Percentiles rank a stretch among this genome's conserved stretches.
These are phyloP conservation scores for Triadica sebifera DNA, from an alignment of 345 rosid genomes.

Conservation along the genomic window DNA sequence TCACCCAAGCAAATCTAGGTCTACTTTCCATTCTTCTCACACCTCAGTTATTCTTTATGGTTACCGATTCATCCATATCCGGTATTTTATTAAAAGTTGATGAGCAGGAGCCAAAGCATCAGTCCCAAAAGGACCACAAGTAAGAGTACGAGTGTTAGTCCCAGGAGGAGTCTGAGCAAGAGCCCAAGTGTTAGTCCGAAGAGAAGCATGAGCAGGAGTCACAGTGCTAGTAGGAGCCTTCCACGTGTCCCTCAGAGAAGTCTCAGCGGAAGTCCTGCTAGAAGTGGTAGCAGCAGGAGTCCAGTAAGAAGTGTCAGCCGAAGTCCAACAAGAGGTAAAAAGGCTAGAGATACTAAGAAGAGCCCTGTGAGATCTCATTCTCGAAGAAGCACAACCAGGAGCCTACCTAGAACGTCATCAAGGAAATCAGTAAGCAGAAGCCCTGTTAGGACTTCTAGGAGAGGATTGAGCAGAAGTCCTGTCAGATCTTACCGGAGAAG, in stretches of 20 bases:
- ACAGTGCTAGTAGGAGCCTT: conserved; percentile 34
- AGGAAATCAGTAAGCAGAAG: conserved; percentile 33
- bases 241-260: conserved; percentile 33
- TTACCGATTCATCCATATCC: conserved; percentile 39
- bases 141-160: conserved; percentile 85
- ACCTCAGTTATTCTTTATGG: conserved; percentile 41
- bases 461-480: conserved; percentile 49
- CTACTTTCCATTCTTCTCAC: conserved; percentile 41
- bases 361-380: conserved; percentile 39
- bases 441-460: conserved; percentile 22
- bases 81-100: conserved; percentile 52
- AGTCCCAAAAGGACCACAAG: conserved; percentile 77
- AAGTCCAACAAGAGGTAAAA: conserved; percentile 47
- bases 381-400: conserved; percentile 50
- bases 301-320: conserved; percentile 48
- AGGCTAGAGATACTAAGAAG: conserved; percentile 37
- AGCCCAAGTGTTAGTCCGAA: conserved; percentile 65
- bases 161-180: conserved; percentile 60
- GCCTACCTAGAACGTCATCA: conserved; percentile 35
- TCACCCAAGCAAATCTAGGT: conserved; percentile 92
- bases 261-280: conserved; percentile 47
- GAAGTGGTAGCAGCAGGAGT: conserved; percentile 48
- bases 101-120: conserved; percentile 88
- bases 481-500: conserved; percentile 44
- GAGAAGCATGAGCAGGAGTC: conserved; percentile 37